Conservation (phyloP, 2,329 filamentous ascomycete genomes). For the Lecanosticta acicola region DNA sequence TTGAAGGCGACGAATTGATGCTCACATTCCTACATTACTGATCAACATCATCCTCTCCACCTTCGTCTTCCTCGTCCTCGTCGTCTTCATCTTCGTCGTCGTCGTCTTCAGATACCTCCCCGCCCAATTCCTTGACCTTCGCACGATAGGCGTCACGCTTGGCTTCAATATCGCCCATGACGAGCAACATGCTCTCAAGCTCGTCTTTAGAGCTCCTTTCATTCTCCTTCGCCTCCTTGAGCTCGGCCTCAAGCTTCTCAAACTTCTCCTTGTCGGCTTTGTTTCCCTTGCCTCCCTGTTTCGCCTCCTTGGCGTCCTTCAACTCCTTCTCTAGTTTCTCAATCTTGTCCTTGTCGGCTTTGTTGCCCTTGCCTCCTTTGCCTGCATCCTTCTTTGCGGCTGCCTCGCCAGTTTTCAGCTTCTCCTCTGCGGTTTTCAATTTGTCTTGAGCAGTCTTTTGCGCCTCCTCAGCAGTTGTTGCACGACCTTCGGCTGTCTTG, state of each 20-base stretch:
- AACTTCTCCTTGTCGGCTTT: constrained; percentile 14
- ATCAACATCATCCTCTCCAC: constrained; percentile 9
- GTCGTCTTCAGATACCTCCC: constrained; percentile 30
- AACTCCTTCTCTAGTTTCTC: constrained; percentile 9
- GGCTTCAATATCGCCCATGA: constrained; percentile 45
- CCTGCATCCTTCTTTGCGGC: constrained; percentile 1
- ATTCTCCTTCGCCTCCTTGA: constrained; percentile 6
- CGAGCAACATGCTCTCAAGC: constrained; percentile 35
- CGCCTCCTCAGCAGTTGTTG: constrained; percentile 7
- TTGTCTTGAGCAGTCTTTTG: constrained; percentile 12
- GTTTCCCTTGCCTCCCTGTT: constrained; percentile 1
- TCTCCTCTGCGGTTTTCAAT: constrained; percentile 11
- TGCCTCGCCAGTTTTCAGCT: constrained; percentile 7
- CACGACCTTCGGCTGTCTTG: constrained; percentile 10
- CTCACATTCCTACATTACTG: neutral
- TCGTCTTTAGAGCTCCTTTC: constrained; percentile 20
- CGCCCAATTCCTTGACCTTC: constrained; percentile 27
- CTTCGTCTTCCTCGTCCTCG: constrained; percentile 20
- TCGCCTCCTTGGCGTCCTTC: constrained; percentile 2
- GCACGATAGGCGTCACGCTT: constrained; percentile 33
- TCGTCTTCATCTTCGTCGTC: constrained; percentile 29
- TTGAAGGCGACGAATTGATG: neutral
- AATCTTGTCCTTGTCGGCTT: constrained; percentile 2
- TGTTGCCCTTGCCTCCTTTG: constrained; percentile 2
- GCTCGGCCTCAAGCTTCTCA: constrained; percentile 10